Evolutionary conservation across 306 rosid genomes (phyloP), one percentile per base, ranked within the genome.

Genomic region (Cucurbita moschata): DNA sequence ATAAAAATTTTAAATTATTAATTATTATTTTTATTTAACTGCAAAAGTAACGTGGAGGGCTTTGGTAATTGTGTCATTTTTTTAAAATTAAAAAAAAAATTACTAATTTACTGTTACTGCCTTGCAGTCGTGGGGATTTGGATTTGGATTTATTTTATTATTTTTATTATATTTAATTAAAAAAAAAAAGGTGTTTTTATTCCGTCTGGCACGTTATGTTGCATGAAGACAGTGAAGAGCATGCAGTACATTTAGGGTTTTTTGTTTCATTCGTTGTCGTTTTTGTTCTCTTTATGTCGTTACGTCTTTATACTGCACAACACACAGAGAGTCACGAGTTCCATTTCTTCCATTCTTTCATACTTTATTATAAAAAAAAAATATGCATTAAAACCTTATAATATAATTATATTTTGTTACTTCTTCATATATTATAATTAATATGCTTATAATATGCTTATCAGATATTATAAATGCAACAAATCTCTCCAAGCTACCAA

Each of bases 241-340:
- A 50, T 71, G 75, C 75, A 71, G 75, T 71, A 71, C 49, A 71
- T 71, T 71, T 65, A 50, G 56, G 75, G 75, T 26, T 49, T 52
- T 71, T 71, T 67, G 72, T 67, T 67, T 67, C 72, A 19, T 67
- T 8, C 39, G 54, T 67, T 67, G 72, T 67, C 72, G 72, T 18
- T 67, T 67, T 67, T 67, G 72, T 67, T 67, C 35, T 67, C 55
- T 67, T 46, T 67, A 67, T 67, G 72, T 46, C 72, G 55, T 67
- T 44, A 67, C 72, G 72, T 67, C 72, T 67, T 67, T 46, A 19
- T 67, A 67, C 37, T 44, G 46, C 72, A 67, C 40, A 46, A 67
- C 5, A 44, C 38, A 19, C 23, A 6, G 19, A 67, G 40, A 67
- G 55, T 67, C 72, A 67, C 72, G 72, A 67, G 72, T 67, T 65